A percentile compares a stretch with the other conserved stretches of the same genome.
These are phyloP conservation scores for Penicillium digitatum DNA, from an alignment of 2,329 filamentous ascomycete genomes.

Conservation along the genomic window DNA sequence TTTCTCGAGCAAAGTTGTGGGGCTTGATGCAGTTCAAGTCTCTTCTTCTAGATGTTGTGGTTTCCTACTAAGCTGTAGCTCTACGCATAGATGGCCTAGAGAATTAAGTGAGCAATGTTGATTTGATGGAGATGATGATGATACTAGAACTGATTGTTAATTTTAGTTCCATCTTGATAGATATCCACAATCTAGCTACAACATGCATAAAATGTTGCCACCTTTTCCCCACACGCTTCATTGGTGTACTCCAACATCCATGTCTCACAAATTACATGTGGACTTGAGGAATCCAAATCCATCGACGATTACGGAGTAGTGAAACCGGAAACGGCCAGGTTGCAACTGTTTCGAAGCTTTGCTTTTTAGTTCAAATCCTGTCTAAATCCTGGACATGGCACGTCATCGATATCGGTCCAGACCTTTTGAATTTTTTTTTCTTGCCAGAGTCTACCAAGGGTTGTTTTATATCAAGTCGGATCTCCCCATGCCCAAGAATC, in stretches of 20 bases:
- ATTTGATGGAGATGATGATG: background rate
- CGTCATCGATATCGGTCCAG: slow-evolving; percentile 8
- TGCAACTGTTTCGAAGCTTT: background rate
- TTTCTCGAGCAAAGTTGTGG: background rate
- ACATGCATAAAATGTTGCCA: background rate
- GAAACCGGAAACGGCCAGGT: slow-evolving; percentile 6
- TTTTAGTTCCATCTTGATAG: background rate
- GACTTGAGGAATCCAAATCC: background rate
- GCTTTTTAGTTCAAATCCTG: background rate
- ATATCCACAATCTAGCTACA: background rate
- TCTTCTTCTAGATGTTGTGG: background rate
- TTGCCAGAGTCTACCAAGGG: no score
- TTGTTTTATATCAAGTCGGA: background rate
- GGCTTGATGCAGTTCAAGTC: background rate
- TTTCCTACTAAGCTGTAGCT: background rate
- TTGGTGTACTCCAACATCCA: background rate
- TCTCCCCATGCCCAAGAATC: no score
- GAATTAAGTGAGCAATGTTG: background rate
- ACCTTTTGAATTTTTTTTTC: background rate
- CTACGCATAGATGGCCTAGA: background rate
- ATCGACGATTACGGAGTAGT: background rate
- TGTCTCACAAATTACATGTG: background rate
- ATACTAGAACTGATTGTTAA: background rate
- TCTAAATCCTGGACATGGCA: background rate
- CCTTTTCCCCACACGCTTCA: background rate